Percentiles rank a stretch among this genome's conserved stretches.
Conservation (phyloP, 257 asterid species). For the Forsythia suspensa region DNA sequence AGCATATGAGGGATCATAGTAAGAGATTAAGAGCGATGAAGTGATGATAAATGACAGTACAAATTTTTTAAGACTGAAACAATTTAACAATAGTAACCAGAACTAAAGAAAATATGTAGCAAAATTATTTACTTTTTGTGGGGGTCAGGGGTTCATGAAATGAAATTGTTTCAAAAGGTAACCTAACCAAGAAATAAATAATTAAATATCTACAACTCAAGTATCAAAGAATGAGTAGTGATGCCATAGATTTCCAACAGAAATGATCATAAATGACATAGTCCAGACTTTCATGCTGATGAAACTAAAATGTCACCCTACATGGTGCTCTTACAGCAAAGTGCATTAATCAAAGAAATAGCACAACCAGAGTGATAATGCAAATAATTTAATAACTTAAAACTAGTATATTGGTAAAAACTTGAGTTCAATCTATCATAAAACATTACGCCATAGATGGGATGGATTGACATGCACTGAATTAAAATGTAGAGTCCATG, state of each 20-base stretch:
- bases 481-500: background rate
- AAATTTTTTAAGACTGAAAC: background rate
- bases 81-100: background rate
- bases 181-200: background rate
- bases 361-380: background rate
- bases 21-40: background rate
- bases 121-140: background rate
- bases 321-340: background rate
- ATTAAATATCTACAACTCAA: background rate
- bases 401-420: background rate
- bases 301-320: background rate
- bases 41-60: background rate
- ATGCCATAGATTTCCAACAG: background rate
- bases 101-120: background rate
- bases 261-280: too few relatives aligned
- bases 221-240: background rate
- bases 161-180: background rate
- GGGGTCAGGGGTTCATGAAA: background rate
- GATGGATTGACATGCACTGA: background rate
- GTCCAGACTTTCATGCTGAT: background rate
- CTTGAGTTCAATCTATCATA: background rate
- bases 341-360: background rate
- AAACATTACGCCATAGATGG: background rate
- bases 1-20: background rate
- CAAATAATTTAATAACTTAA: background rate